phyloP scores from a whole-genome alignment of 164 flowering plant genomes.

The Saururus chinensis region DNA sequence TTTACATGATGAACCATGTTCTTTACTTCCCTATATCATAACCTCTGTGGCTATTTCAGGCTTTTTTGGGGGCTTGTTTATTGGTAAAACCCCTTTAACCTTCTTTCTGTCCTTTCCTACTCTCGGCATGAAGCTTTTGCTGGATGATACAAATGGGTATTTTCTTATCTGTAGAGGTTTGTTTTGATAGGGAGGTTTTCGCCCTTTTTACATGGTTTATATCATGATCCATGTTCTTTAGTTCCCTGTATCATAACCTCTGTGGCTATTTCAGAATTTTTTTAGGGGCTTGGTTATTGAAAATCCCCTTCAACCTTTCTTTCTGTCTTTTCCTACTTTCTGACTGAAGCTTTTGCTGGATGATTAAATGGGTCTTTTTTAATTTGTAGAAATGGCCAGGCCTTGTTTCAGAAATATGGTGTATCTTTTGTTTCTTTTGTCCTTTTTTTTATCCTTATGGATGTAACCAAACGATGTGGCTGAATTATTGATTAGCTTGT shows the following conservation, averaged over 20 bases:
- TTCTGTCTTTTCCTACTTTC: background rate
- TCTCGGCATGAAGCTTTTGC: background rate
- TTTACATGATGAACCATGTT: slow-evolving; percentile 17
- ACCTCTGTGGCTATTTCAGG: slow-evolving; percentile 12
- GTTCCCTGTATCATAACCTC: slow-evolving; percentile 9
- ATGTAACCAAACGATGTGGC: background rate
- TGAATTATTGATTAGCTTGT: background rate
- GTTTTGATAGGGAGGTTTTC: background rate
- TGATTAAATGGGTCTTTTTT: background rate
- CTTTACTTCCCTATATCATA: slow-evolving; percentile 10
- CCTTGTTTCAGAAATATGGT: slow-evolving; percentile 4
- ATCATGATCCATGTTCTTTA: slow-evolving; percentile 17
- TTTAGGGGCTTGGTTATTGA: slow-evolving; percentile 2
- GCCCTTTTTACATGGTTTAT: slow-evolving; percentile 16
- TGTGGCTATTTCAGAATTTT: slow-evolving; percentile 11
- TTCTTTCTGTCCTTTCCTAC: background rate
- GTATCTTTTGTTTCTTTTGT: slow-evolving; percentile 5
- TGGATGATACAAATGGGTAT: background rate
- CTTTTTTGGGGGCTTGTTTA: slow-evolving; percentile 5
- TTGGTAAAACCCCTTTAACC: background rate
- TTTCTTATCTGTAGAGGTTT: background rate
- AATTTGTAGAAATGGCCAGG: background rate
- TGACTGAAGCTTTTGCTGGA: background rate
- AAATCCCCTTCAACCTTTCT: background rate
- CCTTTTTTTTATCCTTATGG: slow-evolving; percentile 2